A percentile compares a stretch with the other conserved stretches of the same genome.
phyloP scores from a whole-genome alignment of 2,329 filamentous ascomycete species.

The Colletotrichum falcatum region DNA sequence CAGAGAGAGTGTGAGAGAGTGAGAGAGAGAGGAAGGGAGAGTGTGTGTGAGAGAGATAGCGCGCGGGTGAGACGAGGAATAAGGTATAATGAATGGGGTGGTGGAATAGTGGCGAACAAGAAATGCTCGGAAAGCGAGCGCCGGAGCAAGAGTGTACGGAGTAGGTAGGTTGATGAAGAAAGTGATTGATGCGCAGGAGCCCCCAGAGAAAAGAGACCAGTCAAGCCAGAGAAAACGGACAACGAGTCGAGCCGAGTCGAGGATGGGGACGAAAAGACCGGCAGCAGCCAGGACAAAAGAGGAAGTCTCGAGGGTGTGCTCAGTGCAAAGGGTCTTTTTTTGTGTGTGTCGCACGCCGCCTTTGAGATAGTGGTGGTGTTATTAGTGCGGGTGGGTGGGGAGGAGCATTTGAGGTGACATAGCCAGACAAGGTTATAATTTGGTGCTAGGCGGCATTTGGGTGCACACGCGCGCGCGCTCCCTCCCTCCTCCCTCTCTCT shows the following conservation, averaged over 20 bases:
- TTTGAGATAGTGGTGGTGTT: constrained; percentile 22
- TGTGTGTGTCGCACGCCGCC: constrained; percentile 27
- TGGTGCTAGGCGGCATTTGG: constrained; percentile 8
- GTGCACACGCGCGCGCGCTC: background rate
- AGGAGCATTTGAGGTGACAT: constrained; percentile 19
- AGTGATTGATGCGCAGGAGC: constrained; percentile 28
- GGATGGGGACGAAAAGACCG: constrained; percentile 18
- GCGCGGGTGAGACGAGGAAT: constrained; percentile 4
- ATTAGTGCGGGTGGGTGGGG: constrained; percentile 25
- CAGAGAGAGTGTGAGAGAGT: background rate
- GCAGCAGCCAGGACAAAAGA: constrained; percentile 38
- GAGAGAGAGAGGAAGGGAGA: background rate
- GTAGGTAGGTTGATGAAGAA: constrained; percentile 17
- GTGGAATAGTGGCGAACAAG: constrained; percentile 1
- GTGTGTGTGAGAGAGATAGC: background rate
- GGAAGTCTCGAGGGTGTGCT: constrained; percentile 27
- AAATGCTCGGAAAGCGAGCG: constrained; percentile 2
- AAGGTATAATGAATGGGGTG: constrained; percentile 13
- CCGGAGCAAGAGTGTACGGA: background rate
- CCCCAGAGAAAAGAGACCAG: constrained; percentile 24
- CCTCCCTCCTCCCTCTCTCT: background rate
- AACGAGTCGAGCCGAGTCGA: constrained; percentile 10
- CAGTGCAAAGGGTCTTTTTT: constrained; percentile 34
- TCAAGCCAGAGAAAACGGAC: constrained; percentile 35
- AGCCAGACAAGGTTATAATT: constrained; percentile 1